phyloP scores from a whole-genome alignment of 352 stramenopile species.

The Pythium dissotocum region DNA sequence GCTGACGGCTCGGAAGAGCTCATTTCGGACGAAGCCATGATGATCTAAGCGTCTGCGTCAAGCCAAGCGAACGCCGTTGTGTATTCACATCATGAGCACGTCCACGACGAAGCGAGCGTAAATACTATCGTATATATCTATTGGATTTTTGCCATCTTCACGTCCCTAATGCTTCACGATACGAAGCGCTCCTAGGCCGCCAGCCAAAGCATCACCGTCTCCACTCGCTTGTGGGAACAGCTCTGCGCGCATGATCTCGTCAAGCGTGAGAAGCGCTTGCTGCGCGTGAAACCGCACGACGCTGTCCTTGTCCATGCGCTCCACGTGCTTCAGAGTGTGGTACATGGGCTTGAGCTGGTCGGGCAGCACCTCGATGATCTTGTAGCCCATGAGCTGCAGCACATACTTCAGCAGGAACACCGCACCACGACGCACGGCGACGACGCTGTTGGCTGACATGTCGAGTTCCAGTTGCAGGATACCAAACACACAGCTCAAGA shows the following conservation, averaged over 20 bases:
- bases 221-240: conserved; percentile 54
- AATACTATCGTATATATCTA: conserved; percentile 20
- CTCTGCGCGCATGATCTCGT: conserved; percentile 71
- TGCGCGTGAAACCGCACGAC: conserved; percentile 72
- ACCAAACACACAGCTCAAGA: conserved; percentile 81
- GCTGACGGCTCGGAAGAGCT: conserved; percentile 53
- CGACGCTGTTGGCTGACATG: conserved; percentile 31
- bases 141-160: background rate
- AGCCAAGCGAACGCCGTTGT: background rate
- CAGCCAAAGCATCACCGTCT: conserved; percentile 35
- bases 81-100: background rate
- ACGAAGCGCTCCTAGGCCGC: conserved; percentile 47
- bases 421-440: conserved; percentile 69
- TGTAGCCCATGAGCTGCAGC: conserved; percentile 71
- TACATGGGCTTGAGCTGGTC: conserved; percentile 76
- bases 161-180: conserved; percentile 44
- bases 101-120: conserved; percentile 3
- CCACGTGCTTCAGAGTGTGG: conserved; percentile 74
- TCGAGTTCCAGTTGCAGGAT: conserved; percentile 75
- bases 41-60: conserved; percentile 51
- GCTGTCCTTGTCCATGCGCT: conserved; percentile 52
- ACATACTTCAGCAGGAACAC: conserved; percentile 82
- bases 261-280: conserved; percentile 49
- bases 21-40: conserved; percentile 80
- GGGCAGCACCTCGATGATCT: conserved; percentile 71